These are phyloP conservation scores for Colletotrichum truncatum DNA, from an alignment of 2,329 filamentous ascomycete genomes.

Conservation along the genomic window DNA sequence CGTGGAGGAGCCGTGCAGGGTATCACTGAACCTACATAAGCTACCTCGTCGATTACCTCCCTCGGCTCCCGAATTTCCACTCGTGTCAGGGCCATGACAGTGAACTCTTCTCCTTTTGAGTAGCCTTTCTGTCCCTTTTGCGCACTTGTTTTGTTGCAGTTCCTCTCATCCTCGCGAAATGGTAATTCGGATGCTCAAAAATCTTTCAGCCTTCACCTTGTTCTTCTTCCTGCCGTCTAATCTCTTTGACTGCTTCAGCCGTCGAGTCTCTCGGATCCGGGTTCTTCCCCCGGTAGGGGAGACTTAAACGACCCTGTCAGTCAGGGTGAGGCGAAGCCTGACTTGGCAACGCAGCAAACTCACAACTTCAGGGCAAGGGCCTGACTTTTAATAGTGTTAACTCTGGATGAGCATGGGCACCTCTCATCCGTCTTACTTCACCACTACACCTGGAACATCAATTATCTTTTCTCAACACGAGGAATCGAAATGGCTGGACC, in stretches of 20 bases:
- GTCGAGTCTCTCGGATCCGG: background rate
- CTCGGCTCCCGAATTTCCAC: background rate
- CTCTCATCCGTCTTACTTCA: background rate
- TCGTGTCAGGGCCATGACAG: background rate
- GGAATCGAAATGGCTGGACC: background rate
- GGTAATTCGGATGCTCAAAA: background rate
- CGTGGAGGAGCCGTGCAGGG: conserved; percentile 28
- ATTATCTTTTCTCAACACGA: background rate
- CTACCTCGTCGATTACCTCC: conserved; percentile 3
- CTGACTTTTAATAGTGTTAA: background rate
- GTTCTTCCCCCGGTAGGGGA: background rate
- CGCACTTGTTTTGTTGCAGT: background rate
- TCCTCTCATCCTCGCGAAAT: background rate
- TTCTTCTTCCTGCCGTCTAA: background rate
- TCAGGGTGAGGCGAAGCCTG: conserved; percentile 13
- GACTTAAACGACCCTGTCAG: conserved; percentile 6
- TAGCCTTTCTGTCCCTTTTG: background rate
- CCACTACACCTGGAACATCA: background rate
- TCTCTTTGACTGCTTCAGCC: background rate
- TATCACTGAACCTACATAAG: conserved; percentile 23
- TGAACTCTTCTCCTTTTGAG: background rate
- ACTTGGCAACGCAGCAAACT: conserved; percentile 23
- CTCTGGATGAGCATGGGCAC: background rate
- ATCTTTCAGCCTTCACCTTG: background rate
- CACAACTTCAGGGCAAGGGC: conserved; percentile 7